Conservation (phyloP, 2,329 filamentous ascomycete species). For the Aspergillus jensenii region DNA sequence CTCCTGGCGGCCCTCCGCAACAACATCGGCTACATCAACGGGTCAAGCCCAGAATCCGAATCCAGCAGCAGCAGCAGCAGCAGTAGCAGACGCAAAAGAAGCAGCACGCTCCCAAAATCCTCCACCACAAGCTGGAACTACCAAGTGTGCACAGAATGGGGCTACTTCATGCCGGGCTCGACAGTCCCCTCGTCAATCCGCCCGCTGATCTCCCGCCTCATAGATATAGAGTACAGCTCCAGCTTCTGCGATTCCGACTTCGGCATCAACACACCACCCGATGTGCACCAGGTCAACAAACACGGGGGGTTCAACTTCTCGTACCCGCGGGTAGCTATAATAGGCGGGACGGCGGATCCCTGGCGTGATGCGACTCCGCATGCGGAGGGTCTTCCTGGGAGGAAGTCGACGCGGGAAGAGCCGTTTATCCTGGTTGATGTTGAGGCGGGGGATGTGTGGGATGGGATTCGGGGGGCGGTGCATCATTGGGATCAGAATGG, state of each 20-base stretch:
- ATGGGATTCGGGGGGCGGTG: slow-evolving; percentile 57
- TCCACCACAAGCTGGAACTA: slow-evolving; percentile 58
- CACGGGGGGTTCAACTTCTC: slow-evolving; percentile 72
- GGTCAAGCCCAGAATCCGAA: slow-evolving; percentile 26
- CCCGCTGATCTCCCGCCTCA: slow-evolving; percentile 69
- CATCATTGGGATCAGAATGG: slow-evolving; percentile 63
- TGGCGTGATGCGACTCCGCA: slow-evolving; percentile 76
- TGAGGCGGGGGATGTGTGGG: slow-evolving; percentile 19
- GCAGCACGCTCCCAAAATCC: slow-evolving; percentile 11
- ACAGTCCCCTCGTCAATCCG: slow-evolving; percentile 63
- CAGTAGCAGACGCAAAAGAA: neutral
- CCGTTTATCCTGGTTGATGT: slow-evolving; percentile 68
- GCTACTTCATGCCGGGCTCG: slow-evolving; percentile 73
- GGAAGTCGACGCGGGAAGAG: slow-evolving; percentile 62
- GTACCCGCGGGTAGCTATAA: slow-evolving; percentile 72
- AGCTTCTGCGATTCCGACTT: slow-evolving; percentile 67
- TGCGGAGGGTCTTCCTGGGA: slow-evolving; percentile 57
- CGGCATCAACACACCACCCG: slow-evolving; percentile 64
- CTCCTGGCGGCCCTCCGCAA: slow-evolving; percentile 57
- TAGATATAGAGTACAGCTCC: slow-evolving; percentile 63
- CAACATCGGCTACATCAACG: slow-evolving; percentile 55
- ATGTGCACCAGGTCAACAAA: slow-evolving; percentile 69
- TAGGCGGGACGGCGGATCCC: slow-evolving; percentile 77
- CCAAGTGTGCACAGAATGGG: slow-evolving; percentile 66
- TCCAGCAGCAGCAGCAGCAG: neutral